A percentile compares a stretch with the other conserved stretches of the same genome.
These are phyloP conservation scores for Plasmodium gonderi DNA, from an alignment of 169 alveolate species.

Conservation along the genomic window DNA sequence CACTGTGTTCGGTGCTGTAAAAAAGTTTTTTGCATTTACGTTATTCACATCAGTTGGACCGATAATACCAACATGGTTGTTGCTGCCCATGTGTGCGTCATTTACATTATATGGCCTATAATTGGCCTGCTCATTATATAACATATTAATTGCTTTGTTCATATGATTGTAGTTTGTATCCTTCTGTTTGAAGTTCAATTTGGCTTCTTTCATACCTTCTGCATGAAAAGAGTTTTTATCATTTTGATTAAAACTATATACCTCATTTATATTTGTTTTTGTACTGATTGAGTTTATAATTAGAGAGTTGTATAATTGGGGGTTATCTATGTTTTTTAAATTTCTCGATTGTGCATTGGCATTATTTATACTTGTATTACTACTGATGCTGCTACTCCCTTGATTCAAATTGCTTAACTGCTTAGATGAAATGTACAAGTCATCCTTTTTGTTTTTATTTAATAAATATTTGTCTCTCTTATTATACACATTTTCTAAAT, in stretches of 20 bases:
- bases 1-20: neutral
- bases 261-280: constrained; percentile 21
- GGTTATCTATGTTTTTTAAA: neutral
- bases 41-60: neutral
- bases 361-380: neutral
- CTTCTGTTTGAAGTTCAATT: neutral
- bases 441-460: constrained; percentile 45
- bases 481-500: constrained; percentile 29
- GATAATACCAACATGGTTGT: neutral
- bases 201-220: neutral
- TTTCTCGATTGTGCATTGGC: neutral
- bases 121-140: constrained; percentile 27
- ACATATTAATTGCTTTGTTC: constrained; percentile 17
- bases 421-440: constrained; percentile 17
- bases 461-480: constrained; percentile 47
- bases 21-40: neutral
- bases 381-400: neutral
- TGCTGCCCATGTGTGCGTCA: neutral
- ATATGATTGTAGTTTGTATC: constrained; percentile 15
- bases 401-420: constrained; percentile 17
- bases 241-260: constrained; percentile 8
- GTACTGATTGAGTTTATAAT: constrained; percentile 8
- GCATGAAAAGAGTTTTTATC: constrained; percentile 8
- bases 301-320: constrained; percentile 2
- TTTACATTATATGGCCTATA: neutral